phyloP scores from a whole-genome alignment of 768 basidiomycete genomes.

The Cubamyces lactineus region DNA sequence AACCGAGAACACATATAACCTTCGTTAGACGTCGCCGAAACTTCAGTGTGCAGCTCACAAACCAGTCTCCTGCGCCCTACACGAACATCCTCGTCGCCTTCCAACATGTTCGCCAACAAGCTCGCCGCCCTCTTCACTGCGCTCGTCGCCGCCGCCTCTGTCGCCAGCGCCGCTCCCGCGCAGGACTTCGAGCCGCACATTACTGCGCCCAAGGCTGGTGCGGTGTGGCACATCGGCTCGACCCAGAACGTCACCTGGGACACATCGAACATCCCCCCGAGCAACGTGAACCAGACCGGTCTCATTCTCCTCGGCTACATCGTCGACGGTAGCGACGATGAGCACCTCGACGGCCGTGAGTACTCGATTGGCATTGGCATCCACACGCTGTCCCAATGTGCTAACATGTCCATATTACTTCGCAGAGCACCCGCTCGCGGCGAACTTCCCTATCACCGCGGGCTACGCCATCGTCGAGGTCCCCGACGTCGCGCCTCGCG shows the following conservation, averaged over 20 bases:
- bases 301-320: slow-evolving; percentile 50
- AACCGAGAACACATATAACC: too few species aligned
- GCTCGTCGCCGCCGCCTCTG: slow-evolving; percentile 39
- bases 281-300: slow-evolving; percentile 41
- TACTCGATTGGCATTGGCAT: not conserved
- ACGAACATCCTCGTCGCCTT: not conserved
- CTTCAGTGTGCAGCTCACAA: too few species aligned
- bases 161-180: slow-evolving; percentile 8
- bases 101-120: slow-evolving; percentile 20
- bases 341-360: slow-evolving; percentile 56
- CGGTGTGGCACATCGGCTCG: slow-evolving; percentile 43
- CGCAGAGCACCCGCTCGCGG: slow-evolving; percentile 47
- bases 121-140: slow-evolving; percentile 20
- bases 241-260: slow-evolving; percentile 50
- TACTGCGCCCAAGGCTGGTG: slow-evolving; percentile 38
- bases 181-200: slow-evolving; percentile 45
- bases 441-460: slow-evolving; percentile 42
- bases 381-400: too few species aligned
- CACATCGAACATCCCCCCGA: slow-evolving; percentile 41
- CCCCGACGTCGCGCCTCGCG: slow-evolving; percentile 39
- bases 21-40: too few species aligned
- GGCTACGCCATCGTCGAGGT: slow-evolving; percentile 43
- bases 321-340: slow-evolving; percentile 40
- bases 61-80: too few species aligned
- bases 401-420: too few species aligned